phyloP scores from a whole-genome alignment of 805 yeast species.

The Barnettozyma salicaria region DNA sequence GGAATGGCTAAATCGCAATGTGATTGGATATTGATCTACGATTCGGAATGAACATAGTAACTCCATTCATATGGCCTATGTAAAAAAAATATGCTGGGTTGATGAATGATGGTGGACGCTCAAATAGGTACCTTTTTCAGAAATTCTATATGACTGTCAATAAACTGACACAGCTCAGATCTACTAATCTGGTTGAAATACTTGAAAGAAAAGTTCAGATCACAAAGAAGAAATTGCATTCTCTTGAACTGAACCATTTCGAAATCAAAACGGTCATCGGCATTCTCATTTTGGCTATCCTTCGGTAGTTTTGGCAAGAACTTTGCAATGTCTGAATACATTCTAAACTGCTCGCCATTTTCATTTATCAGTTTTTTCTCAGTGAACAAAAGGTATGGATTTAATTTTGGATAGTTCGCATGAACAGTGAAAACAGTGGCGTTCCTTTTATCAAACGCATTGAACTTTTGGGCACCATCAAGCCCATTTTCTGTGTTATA shows the following conservation, averaged over 20 bases:
- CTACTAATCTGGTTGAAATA: constrained; percentile 38
- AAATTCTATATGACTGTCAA: constrained; percentile 38
- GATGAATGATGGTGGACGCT: no score
- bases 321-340: constrained; percentile 22
- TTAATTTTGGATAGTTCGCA: constrained; percentile 33
- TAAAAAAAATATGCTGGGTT: no score
- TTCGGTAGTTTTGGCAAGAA: constrained; percentile 25
- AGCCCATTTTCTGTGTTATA: constrained; percentile 2
- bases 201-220: constrained; percentile 39
- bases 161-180: constrained; percentile 42
- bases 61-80: no score
- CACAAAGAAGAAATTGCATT: constrained; percentile 50
- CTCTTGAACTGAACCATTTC: constrained; percentile 51
- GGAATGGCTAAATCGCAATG: constrained; percentile 18
- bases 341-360: constrained; percentile 20
- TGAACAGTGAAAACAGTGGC: constrained; percentile 31
- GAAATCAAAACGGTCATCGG: constrained; percentile 35
- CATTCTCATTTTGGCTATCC: constrained; percentile 3
- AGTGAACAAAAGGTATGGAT: constrained; percentile 28
- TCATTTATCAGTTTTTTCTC: constrained; percentile 17
- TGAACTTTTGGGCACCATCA: constrained; percentile 10
- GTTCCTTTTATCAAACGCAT: constrained; percentile 10
- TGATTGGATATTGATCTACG: constrained; percentile 6
- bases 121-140: constrained; percentile 23
- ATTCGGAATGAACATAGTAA: no score